Evolutionary conservation across 331 rosid species (phyloP), one percentile per base, ranked within the genome.

Genomic region (Arachis monticola): DNA sequence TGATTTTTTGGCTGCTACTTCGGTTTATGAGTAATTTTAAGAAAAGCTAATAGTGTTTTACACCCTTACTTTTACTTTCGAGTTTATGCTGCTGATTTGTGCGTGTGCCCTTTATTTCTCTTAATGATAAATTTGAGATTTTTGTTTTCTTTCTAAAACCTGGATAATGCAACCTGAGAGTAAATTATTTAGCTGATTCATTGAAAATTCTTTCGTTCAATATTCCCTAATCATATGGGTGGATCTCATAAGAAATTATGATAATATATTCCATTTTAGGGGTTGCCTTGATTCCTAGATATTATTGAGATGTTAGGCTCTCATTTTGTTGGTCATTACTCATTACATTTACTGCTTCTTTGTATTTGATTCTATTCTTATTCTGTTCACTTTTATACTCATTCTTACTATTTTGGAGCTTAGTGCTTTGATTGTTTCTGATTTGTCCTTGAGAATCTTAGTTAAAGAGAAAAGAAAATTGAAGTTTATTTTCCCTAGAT

Each of bases 371-470:
- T 80, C 69, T 17, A 17, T 17, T 17, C 22, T 22, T 77, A 32
- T 56, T 80, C 55, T 72, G 6, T 17, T 17, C 22, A 17, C 22
- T 17, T 17, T 17, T 17, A 17, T 17, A 17, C 22, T 17, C 22
- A 17, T 17, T 17, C 22, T 17, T 17, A 17, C 22, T 17, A 17
- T 17, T 17, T 17, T 17, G 22, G 22, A 88, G 76, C 64, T 68
- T 85, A 81, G 71, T 87, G 82, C 69, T 72, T 81, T 72, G 88
- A 77, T 77, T 73, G 77, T 77, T 85, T 90, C 89, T 88, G 80
- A 66, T 87, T 85, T 87, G 94, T 87, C 90, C 76, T 74, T 14
- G 62, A 80, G 88, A 87, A 85, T 88, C 88, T 76, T 70, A 60
- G 66, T 38, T 35, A 2, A 6, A 30, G 2, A 13, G 27, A 66